Base-by-base conservation (phyloP, 2,329 filamentous ascomycete genomes). In the Cladophialophora carrionii region DNA sequence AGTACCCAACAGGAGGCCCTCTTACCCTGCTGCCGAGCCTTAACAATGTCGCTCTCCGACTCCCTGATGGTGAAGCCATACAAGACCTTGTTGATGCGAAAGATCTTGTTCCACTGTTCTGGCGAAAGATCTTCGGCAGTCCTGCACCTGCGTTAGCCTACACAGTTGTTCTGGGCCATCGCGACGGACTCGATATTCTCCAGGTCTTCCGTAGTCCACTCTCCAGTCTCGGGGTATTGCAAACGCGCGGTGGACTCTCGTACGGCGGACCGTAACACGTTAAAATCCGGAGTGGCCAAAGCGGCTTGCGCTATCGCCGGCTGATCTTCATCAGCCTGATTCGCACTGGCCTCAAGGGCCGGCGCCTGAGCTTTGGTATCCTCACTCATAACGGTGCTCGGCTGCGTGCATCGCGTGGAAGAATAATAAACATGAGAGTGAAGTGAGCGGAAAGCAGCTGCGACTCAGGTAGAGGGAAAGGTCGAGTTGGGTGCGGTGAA, bases 91-190 rank as follows among this genome's bases (percentile, higher is more conserved):
- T 51, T 51, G 48, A 51, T 51, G 48, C 24, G 48, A 8, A 29
- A 51, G 48, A 51, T 51, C 48, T 51, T 51, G 48, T 26, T 51
- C 24, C 48, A 51, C 14, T 51, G 48, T 26, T 51, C 48, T 26
- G 48, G 20, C 8, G 20, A 51, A 22, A 51, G 48, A 51, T 51
- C 48, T 26, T 51, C 48, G 20, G 48, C 48, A 14, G 24, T 51
- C 17, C 24, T 51, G 48, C 24, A 17, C 20, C 48, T 6, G 48
- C 4, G 1, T 51, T 17, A 51, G 24, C 24, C 46, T 51, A 17
- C 12, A 1, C 1, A 20, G 17, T 43, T 43, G 14, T 43, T 43
- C 14, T n/a, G 37, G 17, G 37, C 7, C 37, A 7, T 14, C 4
- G 37, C 5, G 17, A 43, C 17, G 17, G 37, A 24, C 48, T 51